Evolutionary conservation across 1,284 basidiomycete species (phyloP), one percentile per base, ranked within the genome.

Genomic region (Microbotryomycetes sp.): DNA sequence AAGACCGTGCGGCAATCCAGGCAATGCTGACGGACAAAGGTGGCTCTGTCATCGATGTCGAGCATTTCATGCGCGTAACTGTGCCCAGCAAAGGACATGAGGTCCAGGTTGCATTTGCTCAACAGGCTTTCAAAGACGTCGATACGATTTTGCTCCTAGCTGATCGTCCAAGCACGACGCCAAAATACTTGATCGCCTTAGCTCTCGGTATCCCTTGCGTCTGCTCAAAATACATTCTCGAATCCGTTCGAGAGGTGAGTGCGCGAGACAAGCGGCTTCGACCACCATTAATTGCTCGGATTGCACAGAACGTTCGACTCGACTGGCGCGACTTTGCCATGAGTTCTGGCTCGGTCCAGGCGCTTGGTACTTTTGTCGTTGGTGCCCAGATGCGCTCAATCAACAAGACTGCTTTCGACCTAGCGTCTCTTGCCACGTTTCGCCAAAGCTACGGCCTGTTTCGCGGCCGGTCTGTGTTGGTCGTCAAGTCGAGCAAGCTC

Each of bases 151-250:
- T 91, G 71, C 78, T 90, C 26, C 68, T 90, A 16, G 82, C 86
- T 0, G 82, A 87, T 64, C 79, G 82, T 28, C 73, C 78, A 7
- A 81, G 79, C 61, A 81, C 83, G 61, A 91, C 88, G 63, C 80
- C 85, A 4, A 92, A 91, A 73, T 89, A 83, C 70, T 78, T 93
- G 54, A 80, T 86, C 5, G 88, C 90, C 5, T 79, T 94, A 29
- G 89, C 87, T 0, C 77, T 91, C 28, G 91, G 91, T 5, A 84
- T 94, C 52, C 91, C 91, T 1, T 90, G 89, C 69, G 71, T 94
- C n/a, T 81, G 81, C 0, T 73, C 80, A 4, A 75, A 80, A 3
- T 92, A 85, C 81, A 61, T 89, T 18, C 70, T 79, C 11, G 78
- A 80, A 26, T 78, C 78, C 29, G 73, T 79, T 35, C 65, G 71